phyloP scores from a whole-genome alignment of 176 grass and related monocot species.

The Eleusine indica region DNA sequence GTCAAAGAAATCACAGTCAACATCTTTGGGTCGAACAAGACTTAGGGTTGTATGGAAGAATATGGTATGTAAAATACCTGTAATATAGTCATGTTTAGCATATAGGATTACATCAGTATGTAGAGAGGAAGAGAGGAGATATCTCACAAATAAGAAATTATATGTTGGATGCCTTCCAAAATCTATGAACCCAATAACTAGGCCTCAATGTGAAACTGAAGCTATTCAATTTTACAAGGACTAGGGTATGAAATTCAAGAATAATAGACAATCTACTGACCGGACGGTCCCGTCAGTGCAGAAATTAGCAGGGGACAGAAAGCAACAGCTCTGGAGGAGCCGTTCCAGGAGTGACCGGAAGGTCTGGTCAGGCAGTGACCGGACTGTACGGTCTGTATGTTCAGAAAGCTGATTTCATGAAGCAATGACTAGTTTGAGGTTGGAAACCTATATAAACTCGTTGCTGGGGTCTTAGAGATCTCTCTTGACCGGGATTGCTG shows the following conservation, averaged over 20 bases:
- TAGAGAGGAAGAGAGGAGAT: neutral
- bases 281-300: too few species aligned
- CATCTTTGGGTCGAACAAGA: slow-evolving; percentile 89
- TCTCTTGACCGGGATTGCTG: too few species aligned
- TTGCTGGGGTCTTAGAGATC: too few species aligned
- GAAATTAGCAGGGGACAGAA: too few species aligned
- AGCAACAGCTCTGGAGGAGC: too few species aligned
- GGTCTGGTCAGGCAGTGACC: too few species aligned
- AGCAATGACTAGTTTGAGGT: too few species aligned
- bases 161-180: neutral
- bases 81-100: slow-evolving; percentile 24
- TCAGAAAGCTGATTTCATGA: too few species aligned
- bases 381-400: too few species aligned
- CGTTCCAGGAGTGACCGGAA: too few species aligned
- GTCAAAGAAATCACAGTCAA: slow-evolving; percentile 79
- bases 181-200: neutral
- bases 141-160: neutral
- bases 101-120: neutral
- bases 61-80: slow-evolving; percentile 92
- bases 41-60: slow-evolving; percentile 91
- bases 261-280: neutral
- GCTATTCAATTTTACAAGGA: neutral
- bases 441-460: too few species aligned
- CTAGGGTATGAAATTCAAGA: neutral
- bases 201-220: neutral